Percentiles rank a stretch among this genome's conserved stretches.
Conservation (phyloP, 768 basidiomycete genomes). For the Nidularia sp. region DNA sequence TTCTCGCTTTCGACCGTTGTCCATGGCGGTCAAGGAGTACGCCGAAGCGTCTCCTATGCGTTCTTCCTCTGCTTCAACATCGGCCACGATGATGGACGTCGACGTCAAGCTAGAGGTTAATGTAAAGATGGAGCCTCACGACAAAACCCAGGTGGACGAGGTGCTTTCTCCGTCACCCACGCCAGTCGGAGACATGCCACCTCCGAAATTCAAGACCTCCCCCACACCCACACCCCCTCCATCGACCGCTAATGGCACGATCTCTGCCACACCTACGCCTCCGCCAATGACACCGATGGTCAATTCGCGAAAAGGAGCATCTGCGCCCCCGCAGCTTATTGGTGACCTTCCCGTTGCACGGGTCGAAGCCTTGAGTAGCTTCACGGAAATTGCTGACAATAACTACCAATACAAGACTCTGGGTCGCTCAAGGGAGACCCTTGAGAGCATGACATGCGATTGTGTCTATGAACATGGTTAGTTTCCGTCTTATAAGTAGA, state of each 20-base stretch:
- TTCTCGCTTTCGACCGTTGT: constrained; percentile 19
- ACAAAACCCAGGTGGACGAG: constrained; percentile 22
- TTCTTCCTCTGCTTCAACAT: constrained; percentile 18
- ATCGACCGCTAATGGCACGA: constrained; percentile 23
- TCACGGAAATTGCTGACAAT: constrained; percentile 70
- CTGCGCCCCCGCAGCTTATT: constrained; percentile 61
- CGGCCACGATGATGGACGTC: constrained; percentile 23
- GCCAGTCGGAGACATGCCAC: constrained; percentile 22
- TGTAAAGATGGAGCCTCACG: constrained; percentile 19
- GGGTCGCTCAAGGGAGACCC: constrained; percentile 82
- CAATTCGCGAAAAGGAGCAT: constrained; percentile 29
- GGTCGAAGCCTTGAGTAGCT: constrained; percentile 65
- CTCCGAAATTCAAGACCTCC: constrained; percentile 28
- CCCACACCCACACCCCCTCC: constrained; percentile 29
- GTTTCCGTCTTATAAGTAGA: constrained; percentile 25
- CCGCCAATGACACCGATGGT: constrained; percentile 23
- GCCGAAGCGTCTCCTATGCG: constrained; percentile 17
- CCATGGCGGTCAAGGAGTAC: constrained; percentile 23
- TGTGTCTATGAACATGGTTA: constrained; percentile 80
- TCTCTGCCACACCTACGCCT: constrained; percentile 37
- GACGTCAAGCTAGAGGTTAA: constrained; percentile 25
- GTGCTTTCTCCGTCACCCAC: constrained; percentile 32
- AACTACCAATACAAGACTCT: constrained; percentile 85
- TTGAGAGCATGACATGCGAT: constrained; percentile 96
- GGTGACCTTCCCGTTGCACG: constrained; percentile 76